These are phyloP conservation scores for Citrus sinensis DNA, from an alignment of 345 rosid species.

Conservation along the genomic window DVS_A1.0 CM039164.1:14349001-14349500, in stretches of 20 bases:
- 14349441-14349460: not conserved
- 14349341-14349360: not conserved
- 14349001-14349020: not conserved
- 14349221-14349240: not conserved
- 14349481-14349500: not conserved
- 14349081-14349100: not conserved
- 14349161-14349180: not conserved
- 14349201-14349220: not conserved
- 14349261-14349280: not conserved
- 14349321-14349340: not conserved
- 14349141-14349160: not conserved
- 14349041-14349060: not conserved
- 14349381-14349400: not conserved
- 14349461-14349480: not conserved
- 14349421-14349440: not conserved
- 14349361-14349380: not conserved
- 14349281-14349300: not conserved
- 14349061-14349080: not conserved
- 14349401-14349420: not conserved
- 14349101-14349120: not conserved
- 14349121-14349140: not conserved
- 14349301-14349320: not conserved
- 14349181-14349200: not conserved
- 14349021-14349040: not conserved
- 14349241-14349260: not conserved